Conservation (phyloP, 225 moss, liverwort and hornwort species). For the Straminergon stramineum region DNA sequence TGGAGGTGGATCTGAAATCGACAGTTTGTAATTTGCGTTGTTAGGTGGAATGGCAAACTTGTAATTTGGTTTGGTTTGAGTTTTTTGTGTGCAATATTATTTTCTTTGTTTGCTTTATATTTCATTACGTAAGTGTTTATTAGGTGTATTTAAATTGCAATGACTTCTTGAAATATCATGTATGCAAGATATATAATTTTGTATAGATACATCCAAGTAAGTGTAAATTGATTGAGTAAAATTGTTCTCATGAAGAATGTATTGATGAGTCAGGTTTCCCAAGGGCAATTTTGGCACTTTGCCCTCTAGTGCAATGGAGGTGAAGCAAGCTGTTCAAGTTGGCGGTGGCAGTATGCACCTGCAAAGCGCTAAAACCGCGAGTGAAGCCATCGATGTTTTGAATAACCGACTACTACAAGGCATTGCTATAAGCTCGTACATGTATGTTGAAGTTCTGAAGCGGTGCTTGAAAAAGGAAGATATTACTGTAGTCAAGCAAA, state of each 20-base stretch:
- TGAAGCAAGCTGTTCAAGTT: neutral
- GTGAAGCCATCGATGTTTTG: neutral
- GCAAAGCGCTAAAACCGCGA: neutral
- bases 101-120: neutral
- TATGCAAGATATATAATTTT: neutral
- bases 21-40: neutral
- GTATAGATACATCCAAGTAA: neutral
- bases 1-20: neutral
- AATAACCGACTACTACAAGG: neutral
- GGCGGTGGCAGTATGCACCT: neutral
- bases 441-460: neutral
- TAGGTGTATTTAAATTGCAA: neutral
- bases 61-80: neutral
- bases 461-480: neutral
- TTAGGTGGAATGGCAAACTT: neutral
- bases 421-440: neutral
- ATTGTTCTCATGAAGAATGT: neutral
- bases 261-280: neutral
- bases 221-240: neutral
- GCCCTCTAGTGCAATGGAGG: neutral
- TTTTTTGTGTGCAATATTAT: neutral
- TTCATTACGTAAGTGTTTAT: neutral
- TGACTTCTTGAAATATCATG: neutral
- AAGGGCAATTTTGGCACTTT: neutral
- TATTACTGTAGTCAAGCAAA: neutral